A percentile compares a stretch with the other conserved stretches of the same genome.
These are phyloP conservation scores for Penicillium sp. DNA, from an alignment of 2,329 filamentous ascomycete species.

Conservation along the genomic window DNA sequence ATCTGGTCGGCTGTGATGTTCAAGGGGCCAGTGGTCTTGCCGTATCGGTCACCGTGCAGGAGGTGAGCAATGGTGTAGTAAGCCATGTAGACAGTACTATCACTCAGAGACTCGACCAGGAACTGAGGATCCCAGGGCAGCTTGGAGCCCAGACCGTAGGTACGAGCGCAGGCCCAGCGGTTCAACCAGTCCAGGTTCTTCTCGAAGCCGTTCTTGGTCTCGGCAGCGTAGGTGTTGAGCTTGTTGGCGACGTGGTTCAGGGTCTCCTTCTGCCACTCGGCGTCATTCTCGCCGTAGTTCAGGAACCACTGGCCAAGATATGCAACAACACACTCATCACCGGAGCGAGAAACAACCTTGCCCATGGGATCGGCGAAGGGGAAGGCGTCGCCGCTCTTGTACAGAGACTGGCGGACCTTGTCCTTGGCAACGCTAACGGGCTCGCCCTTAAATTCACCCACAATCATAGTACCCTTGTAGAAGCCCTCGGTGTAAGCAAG, in stretches of 20 bases:
- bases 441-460: slow-evolving; percentile 85
- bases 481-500: slow-evolving; percentile 96
- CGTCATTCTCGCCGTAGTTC: slow-evolving; percentile 86
- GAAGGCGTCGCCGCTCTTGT: slow-evolving; percentile 79
- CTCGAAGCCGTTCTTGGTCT: slow-evolving; percentile 79
- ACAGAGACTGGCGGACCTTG: slow-evolving; percentile 76
- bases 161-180: slow-evolving; percentile 92
- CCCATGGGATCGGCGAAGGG: slow-evolving; percentile 92
- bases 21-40: slow-evolving; percentile 68
- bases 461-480: slow-evolving; percentile 89
- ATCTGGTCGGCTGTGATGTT: slow-evolving; percentile 81
- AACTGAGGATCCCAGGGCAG: slow-evolving; percentile 91
- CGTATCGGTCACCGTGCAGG: slow-evolving; percentile 85
- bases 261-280: slow-evolving; percentile 76
- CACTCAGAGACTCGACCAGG: slow-evolving; percentile 88
- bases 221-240: slow-evolving; percentile 77
- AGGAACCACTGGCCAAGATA: slow-evolving; percentile 98
- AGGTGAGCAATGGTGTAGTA: slow-evolving; percentile 65
- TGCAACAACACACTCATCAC: slow-evolving; percentile 89
- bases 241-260: slow-evolving; percentile 72
- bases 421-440: slow-evolving; percentile 85
- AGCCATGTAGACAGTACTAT: slow-evolving; percentile 83
- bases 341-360: slow-evolving; percentile 83
- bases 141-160: slow-evolving; percentile 89
- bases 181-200: slow-evolving; percentile 89